Evolutionary conservation across 139 green algal genomes (phyloP).

Genomic region (Closterium sp.): DNA sequence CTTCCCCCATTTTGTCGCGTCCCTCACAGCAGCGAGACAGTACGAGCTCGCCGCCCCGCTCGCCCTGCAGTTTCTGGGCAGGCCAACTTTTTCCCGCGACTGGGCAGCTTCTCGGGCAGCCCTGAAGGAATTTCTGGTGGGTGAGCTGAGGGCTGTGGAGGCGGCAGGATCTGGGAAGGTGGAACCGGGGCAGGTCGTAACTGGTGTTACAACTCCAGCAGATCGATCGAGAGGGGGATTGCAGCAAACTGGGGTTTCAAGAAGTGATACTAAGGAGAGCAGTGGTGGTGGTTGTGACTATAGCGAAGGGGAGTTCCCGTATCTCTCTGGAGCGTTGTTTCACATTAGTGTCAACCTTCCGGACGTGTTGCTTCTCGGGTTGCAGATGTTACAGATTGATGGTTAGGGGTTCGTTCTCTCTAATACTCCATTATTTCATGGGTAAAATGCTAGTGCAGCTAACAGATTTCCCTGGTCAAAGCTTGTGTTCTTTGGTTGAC

Average conservation of each 20-base stretch:
- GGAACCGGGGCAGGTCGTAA: too few relatives aligned
- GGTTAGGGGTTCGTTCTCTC: too few relatives aligned
- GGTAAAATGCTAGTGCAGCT: too few relatives aligned
- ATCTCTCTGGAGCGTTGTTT: background rate
- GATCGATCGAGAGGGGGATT: background rate
- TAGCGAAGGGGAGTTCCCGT: background rate
- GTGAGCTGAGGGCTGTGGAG: background rate
- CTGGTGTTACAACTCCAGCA: too few relatives aligned
- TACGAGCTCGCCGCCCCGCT: background rate
- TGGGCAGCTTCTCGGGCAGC: background rate
- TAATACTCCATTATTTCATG: too few relatives aligned
- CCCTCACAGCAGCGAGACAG: background rate
- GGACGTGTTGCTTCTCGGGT: background rate
- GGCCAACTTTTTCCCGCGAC: background rate
- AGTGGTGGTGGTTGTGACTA: background rate
- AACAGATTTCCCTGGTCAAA: too few relatives aligned
- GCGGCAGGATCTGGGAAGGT: background rate
- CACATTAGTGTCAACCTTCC: background rate
- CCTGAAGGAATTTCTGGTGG: background rate
- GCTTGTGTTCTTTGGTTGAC: too few relatives aligned
- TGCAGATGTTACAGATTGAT: background rate
- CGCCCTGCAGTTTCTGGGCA: background rate
- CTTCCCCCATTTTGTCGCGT: background rate
- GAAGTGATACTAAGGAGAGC: background rate
- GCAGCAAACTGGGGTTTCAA: background rate